phyloP scores from a whole-genome alignment of 306 rosid genomes.

The Fragaria iinumae region DNA sequence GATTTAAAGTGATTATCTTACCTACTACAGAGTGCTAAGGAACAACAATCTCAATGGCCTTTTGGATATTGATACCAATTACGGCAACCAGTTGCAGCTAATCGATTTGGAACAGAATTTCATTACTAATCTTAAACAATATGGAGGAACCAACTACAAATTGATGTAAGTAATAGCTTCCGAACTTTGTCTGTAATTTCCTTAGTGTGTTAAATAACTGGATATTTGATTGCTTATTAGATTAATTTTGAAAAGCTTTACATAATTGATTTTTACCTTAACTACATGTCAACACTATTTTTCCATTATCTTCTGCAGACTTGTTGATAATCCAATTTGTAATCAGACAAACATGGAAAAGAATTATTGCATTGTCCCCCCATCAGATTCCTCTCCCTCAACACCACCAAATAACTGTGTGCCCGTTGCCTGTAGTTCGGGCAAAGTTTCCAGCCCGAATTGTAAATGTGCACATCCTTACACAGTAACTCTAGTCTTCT shows the following conservation, averaged over 20 bases:
- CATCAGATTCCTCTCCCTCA: conserved; percentile 21
- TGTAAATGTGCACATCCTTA: conserved; percentile 72
- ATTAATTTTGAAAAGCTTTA: neutral
- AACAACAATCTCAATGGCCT: conserved; percentile 30
- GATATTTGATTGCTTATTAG: too few relatives aligned
- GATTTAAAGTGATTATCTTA: neutral
- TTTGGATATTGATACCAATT: conserved; percentile 19
- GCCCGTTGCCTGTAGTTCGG: conserved; percentile 29
- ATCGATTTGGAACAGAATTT: conserved; percentile 30
- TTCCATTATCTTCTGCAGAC: conserved; percentile 37
- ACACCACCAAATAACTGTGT: conserved; percentile 33
- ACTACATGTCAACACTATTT: neutral
- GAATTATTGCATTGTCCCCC: conserved; percentile 37
- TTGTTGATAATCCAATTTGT: conserved; percentile 51
- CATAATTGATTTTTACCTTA: neutral
- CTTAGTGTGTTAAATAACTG: neutral
- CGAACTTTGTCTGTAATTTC: neutral
- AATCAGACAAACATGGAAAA: neutral
- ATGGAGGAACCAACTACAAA: neutral
- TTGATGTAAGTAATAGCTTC: conserved; percentile 28
- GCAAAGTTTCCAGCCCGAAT: conserved; percentile 48
- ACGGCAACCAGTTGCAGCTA: conserved; percentile 17
- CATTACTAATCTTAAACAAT: conserved; percentile 1
- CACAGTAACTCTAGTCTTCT: conserved; percentile 49
- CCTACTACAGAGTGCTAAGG: conserved; percentile 27